Evolutionary conservation across 495 filamentous ascomycete genomes (phyloP).

Genomic region (Podospora sp.): DNA sequence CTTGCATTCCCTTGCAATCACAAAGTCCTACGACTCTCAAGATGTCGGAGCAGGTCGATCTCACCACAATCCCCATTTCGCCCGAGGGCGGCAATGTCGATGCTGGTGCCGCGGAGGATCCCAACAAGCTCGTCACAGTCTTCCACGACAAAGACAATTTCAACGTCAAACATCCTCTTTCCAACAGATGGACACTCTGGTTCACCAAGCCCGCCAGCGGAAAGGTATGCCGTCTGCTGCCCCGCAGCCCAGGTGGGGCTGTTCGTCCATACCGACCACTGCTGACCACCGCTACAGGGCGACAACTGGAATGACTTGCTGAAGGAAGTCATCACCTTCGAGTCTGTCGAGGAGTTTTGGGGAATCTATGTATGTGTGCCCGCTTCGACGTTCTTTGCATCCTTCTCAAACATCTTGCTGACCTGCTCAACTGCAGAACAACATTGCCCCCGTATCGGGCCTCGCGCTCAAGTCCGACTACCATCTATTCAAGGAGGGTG

Average conservation of each 20-base stretch:
- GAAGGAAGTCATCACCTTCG: conserved; percentile 97
- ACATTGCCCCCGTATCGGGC: conserved; percentile 94
- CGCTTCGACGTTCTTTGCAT: conserved; percentile 36
- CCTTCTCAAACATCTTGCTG: conserved; percentile 17
- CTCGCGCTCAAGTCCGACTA: conserved; percentile 97
- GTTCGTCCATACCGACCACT: neutral
- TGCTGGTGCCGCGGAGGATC: conserved; percentile 43
- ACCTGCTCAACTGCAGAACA: conserved; percentile 67
- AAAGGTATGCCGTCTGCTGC: conserved; percentile 64
- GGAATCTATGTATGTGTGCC: conserved; percentile 84
- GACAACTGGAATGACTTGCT: conserved; percentile 98
- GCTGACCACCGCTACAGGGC: conserved; percentile 56
- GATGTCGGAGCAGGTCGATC: conserved; percentile 58
- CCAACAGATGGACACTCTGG: conserved; percentile 97
- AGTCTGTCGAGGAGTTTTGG: conserved; percentile 99
- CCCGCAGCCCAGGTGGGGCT: neutral
- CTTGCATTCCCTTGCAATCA: neutral
- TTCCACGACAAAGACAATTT: conserved; percentile 98
- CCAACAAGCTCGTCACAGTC: conserved; percentile 74
- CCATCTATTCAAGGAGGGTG: conserved; percentile 96
- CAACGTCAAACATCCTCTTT: conserved; percentile 96
- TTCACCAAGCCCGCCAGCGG: conserved; percentile 98
- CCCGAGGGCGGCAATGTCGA: conserved; percentile 56
- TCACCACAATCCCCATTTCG: conserved; percentile 72
- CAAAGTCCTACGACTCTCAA: conserved; percentile 24